phyloP scores from a whole-genome alignment of 352 stramenopile species.

The Chloridella minuta region DNA sequence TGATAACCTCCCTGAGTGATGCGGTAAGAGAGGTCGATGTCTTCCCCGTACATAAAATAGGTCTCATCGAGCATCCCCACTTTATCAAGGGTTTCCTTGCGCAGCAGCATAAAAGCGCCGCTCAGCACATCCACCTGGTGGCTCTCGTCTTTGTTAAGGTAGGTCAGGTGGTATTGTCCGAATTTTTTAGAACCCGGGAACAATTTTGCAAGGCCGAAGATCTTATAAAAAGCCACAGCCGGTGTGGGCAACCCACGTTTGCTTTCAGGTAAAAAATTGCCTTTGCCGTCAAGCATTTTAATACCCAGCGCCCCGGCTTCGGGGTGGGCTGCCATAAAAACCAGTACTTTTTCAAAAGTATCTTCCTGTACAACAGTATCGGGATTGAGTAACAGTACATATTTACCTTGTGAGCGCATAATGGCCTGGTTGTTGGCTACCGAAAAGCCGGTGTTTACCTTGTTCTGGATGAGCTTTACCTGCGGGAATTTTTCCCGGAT shows the following conservation, averaged over 20 bases:
- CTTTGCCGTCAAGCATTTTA: neutral
- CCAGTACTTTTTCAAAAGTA: neutral
- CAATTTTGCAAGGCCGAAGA: neutral
- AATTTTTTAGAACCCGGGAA: neutral
- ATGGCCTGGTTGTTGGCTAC: neutral
- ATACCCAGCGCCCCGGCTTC: neutral
- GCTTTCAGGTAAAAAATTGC: neutral
- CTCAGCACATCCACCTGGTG: neutral
- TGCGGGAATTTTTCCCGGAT: neutral
- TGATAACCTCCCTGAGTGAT: neutral
- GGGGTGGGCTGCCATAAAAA: neutral
- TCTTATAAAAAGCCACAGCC: neutral
- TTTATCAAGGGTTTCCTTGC: neutral
- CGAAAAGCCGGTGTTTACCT: neutral
- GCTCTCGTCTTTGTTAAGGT: neutral
- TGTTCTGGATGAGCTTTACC: neutral
- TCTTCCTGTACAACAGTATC: neutral
- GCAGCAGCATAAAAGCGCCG: neutral
- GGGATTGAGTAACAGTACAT: neutral
- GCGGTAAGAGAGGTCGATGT: neutral
- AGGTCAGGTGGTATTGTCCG: neutral
- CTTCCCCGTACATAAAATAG: neutral
- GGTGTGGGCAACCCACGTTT: neutral
- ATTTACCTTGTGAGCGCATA: neutral
- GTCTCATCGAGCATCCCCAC: neutral